Conservation (phyloP, 495 filamentous ascomycete species). For the Sphaerosporella brunnea region DNA sequence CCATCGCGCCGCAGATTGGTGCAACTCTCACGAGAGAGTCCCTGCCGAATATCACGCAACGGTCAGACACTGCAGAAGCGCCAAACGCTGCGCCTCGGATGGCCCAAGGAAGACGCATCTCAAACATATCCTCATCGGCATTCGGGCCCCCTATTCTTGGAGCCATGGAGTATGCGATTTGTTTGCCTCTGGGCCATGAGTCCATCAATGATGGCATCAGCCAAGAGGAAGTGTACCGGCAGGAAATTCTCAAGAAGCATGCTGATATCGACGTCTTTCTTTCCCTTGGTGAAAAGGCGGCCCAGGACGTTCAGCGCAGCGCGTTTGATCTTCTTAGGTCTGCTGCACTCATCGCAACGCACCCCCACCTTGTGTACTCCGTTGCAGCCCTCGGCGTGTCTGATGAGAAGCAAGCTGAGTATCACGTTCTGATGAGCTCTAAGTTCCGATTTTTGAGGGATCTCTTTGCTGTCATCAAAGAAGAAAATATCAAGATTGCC, state of each 20-base stretch:
- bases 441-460: slow-evolving; percentile 22
- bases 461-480: neutral
- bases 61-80: too few species aligned
- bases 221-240: slow-evolving; percentile 17
- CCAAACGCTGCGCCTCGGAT: neutral
- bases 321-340: slow-evolving; percentile 6
- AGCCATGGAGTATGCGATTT: slow-evolving; percentile 16
- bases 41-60: too few species aligned
- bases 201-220: slow-evolving; percentile 9
- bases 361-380: slow-evolving; percentile 14
- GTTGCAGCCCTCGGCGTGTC: slow-evolving; percentile 4
- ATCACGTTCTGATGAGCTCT: slow-evolving; percentile 18
- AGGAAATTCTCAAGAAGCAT: slow-evolving; percentile 11
- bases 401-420: slow-evolving; percentile 15
- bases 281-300: slow-evolving; percentile 6
- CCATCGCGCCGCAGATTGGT: too few species aligned
- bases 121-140: too few species aligned
- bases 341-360: slow-evolving; percentile 15
- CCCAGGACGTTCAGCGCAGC: slow-evolving; percentile 6
- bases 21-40: too few species aligned
- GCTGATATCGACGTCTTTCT: slow-evolving; percentile 13
- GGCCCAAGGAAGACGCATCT: neutral
- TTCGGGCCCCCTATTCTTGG: slow-evolving; percentile 15
- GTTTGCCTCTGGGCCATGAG: slow-evolving; percentile 16
- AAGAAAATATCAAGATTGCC: slow-evolving; percentile 15